Evolutionary conservation across 2,329 filamentous ascomycete genomes (phyloP), one percentile per base, ranked within the genome.

Genomic region (Trichoderma sp.): DNA sequence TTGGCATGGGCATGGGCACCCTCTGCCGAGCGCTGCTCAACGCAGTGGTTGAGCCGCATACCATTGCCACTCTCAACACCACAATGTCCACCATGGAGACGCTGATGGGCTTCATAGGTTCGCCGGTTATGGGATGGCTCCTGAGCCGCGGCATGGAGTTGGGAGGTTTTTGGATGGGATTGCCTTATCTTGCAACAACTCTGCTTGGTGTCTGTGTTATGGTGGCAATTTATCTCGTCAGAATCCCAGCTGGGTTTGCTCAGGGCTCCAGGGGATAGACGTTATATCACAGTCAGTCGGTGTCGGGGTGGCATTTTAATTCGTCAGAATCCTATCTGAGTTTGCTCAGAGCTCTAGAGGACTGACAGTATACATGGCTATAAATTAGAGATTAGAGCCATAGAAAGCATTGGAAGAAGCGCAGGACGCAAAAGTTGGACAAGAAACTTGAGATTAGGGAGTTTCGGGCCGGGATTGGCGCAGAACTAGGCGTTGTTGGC

Each of bases 21-120:
- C 75, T 88, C 1, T 76, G 85, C 20, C 82, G 88, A 39, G 85
- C 84, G 3, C 77, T 89, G 7, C 76, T 88, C n/a, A 88, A 85
- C 58, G 82, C 83, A 11, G 76, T 89, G 12, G 85, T 90, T 13
- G 86, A 87, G 74, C 81, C 84, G 26, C 83, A 87, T 71, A 84
- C 88, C 5, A 81, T 88, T 13, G 88, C 86, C 26, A 84, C 84
- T 0, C 79, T 88, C 28, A 90, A 88, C 76, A 86, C 85, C 5
- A 79, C 86, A 4, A 80, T 90, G 11, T 82, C 83, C 3, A 80
- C 88, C 28, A 76, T 86, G 36, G 86, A 90, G 73, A 84, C 82
- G 9, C 53, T 84, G 12, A 85, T 87, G n/a, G 74, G 83, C 2
- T 82, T 88, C 72, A 63, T 85, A 6, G 83, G 82, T 0, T 81